Conservation (phyloP, 192 early-diverging fungal species). For the Podila minutissima region DNA sequence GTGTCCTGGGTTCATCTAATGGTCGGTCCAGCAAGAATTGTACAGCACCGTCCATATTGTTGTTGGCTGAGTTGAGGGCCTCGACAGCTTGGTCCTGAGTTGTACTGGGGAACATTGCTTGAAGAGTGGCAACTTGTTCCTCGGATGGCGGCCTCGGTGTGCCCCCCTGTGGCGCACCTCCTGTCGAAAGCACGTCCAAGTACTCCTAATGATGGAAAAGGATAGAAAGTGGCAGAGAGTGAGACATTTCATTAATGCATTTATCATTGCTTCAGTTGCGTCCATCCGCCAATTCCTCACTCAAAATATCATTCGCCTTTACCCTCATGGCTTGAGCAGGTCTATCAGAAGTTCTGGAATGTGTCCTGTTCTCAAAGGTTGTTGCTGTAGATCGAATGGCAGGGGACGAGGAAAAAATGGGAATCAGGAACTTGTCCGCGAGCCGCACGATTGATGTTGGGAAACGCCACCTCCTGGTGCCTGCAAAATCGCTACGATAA, state of each 20-base stretch:
- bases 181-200: constrained; percentile 48
- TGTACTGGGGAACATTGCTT: constrained; percentile 65
- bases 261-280: no score
- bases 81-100: constrained; percentile 58
- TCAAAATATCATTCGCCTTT: neutral
- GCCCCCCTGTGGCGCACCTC: constrained; percentile 27
- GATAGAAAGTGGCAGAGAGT: neutral
- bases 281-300: no score
- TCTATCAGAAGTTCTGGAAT: constrained; percentile 46
- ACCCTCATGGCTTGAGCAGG: constrained; percentile 51
- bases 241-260: neutral
- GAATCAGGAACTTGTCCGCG: constrained; percentile 54
- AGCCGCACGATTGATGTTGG: constrained; percentile 45
- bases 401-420: constrained; percentile 60
- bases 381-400: constrained; percentile 52
- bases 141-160: constrained; percentile 49
- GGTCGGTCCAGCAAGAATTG: constrained; percentile 55
- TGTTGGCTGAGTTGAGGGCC: constrained; percentile 64
- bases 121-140: constrained; percentile 59
- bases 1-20: neutral
- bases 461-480: constrained; percentile 65
- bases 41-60: constrained; percentile 67
- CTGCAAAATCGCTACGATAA: constrained; percentile 61
- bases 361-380: constrained; percentile 45
- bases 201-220: constrained; percentile 19